Conservation (phyloP, 192 early-diverging fungal genomes). For the Jimgerdemannia lactiflua region DNA sequence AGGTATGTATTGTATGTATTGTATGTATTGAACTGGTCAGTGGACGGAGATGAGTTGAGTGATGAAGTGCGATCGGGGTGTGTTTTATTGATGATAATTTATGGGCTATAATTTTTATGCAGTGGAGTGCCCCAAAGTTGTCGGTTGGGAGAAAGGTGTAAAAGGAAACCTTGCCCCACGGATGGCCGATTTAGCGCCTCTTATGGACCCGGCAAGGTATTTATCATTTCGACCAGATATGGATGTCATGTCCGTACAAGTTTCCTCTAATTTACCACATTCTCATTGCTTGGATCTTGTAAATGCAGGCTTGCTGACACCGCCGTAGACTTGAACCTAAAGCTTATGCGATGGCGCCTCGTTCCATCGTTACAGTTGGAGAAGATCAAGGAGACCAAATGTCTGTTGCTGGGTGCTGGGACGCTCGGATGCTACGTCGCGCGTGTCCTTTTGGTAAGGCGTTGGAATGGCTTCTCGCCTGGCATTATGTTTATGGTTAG, state of each 20-base stretch:
- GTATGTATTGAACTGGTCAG: neutral
- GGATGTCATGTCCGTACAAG: no score
- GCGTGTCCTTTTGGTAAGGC: conserved; percentile 64
- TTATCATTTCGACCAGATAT: no score
- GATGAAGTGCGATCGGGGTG: no score
- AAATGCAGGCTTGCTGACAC: conserved; percentile 72
- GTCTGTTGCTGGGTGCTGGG: conserved; percentile 89
- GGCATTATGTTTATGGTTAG: neutral
- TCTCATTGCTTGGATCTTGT: no score
- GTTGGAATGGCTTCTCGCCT: neutral
- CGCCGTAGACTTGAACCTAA: conserved; percentile 92
- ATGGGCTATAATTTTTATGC: conserved; percentile 14
- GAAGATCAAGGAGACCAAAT: conserved; percentile 71
- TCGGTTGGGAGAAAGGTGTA: conserved; percentile 93
- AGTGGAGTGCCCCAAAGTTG: conserved; percentile 55
- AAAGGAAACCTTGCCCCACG: conserved; percentile 78
- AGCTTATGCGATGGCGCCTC: conserved; percentile 96
- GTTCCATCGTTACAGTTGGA: conserved; percentile 82
- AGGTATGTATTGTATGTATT: neutral
- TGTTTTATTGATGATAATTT: no score
- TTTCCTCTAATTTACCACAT: no score
- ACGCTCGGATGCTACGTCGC: conserved; percentile 95
- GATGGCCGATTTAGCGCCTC: conserved; percentile 73
- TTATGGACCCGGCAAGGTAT: conserved; percentile 83
- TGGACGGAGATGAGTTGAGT: no score